Evolutionary conservation across 805 yeast genomes (phyloP), one percentile per base, ranked within the genome.

Genomic region (Huiozyma sinensis): DNA sequence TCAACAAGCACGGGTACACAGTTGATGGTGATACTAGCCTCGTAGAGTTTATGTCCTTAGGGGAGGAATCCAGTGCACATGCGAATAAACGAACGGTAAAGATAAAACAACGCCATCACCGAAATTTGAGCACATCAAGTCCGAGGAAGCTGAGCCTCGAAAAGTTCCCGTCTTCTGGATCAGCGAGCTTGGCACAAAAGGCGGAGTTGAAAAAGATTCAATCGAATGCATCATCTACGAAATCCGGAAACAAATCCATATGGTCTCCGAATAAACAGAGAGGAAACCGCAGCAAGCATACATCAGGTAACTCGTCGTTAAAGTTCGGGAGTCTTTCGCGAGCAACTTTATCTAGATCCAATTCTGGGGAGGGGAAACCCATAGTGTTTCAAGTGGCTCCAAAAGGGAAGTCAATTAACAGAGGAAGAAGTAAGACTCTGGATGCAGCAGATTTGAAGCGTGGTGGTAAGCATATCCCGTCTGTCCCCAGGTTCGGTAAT

Each of bases 341-440:
- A 17, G 24, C 24, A 17, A 17, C 2, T 17, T 17, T 17, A 17
- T 17, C 24, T 17, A 32, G 34, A 32, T 32, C 34, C 34, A 32
- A n/a, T 32, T 32, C 34, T n/a, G n/a, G n/a, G n/a, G n/a, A 32
- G n/a, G n/a, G n/a, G n/a, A 32, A 10, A 10, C 34, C 34, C 34
- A 12, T 9, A 6, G 10, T 33, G 28, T 17, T 17, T 4, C 24
- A 17, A 17, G 24, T 17, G 24, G 24, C 24, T 17, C 37, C 41
- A 6, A 36, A 31, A 5, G 29, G 41, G 6, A 38, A 29, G 32
- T 30, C 10, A 3, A 35, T 34, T 5, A 33, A 47, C 43, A 53
- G 65, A 42, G 51, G 56, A 41, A 57, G 66, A 40, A 61, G 66
- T 46, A 57, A 54, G 40, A 61, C 66, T 0, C 54, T 60, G 8